Base-by-base conservation (phyloP, 1,139 yeast genomes). In the Diutina catenulata region DNA sequence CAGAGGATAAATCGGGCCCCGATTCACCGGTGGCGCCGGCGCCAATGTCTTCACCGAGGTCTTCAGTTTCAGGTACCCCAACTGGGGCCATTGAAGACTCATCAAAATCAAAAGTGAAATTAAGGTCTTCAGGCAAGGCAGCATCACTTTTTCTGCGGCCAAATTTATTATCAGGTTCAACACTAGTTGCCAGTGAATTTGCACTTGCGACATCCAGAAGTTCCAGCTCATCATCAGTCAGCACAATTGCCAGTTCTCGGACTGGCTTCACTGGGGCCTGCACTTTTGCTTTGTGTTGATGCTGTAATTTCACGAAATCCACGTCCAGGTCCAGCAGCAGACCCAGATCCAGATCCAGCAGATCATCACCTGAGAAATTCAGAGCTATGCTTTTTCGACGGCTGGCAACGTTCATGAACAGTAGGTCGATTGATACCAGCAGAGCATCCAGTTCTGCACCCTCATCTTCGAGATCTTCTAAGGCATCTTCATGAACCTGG, bases 261-360 rank as follows among this genome's bases (percentile, higher is more conserved):
- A 11, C n/a, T 20, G 26, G 16, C 14, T 23, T 33, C 28, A 16
- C 23, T 5, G 36, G 36, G 14, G 36, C 18, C 15, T 24, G 19
- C n/a, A 24, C 28, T 11, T 62, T 66, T 25, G 73, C 74, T 55
- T 79, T 75, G 45, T 76, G 64, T 49, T 78, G 80, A 7, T 79
- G 82, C 33, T 81, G 81, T 42, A 80, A 57, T 52, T 71, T 74
- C 13, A 80, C 81, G 51, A 77, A 79, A 55, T 80, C 91, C 3
- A 79, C 75, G 47, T 76, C 79, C 21, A 43, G 42, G 31, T 47
- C 48, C 47, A 80, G 1, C 74, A 67, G 11, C 78, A 72, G 15
- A 22, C 52, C 55, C 15, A 44, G 49, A 7, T 41, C 43, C 9
- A 38, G 39, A 27, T 42, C 44, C 18, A 50, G 56, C 14, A 53